Base-by-base conservation (phyloP, 2,329 filamentous ascomycete species). In the Cercospora berteroae region DNA sequence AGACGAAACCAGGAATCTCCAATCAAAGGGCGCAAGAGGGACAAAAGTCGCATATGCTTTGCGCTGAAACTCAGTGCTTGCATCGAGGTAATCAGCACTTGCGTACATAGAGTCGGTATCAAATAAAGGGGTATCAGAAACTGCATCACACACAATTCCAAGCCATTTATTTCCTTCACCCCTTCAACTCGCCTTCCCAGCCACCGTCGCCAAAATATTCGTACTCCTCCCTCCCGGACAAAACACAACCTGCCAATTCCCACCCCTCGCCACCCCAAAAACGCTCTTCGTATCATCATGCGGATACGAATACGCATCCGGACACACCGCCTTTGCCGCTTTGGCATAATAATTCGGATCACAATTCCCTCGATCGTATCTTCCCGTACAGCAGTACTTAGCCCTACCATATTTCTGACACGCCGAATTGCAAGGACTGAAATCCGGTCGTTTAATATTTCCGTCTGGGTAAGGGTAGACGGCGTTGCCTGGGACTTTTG, bases 381-480 rank as follows among this genome's bases (percentile, higher is more conserved):
- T 78, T 55, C 90, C 91, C 16, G 88, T 89, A 78, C 92, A 95
- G 81, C 92, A 96, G 77, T 94, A 91, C 72, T 84, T 79, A 25
- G 89, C 85, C 8, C 81, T 81, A 68, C 88, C 87, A 60, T 87
- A 89, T 71, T 89, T 89, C 10, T 90, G 86, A 75, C 92, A 95
- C 18, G 90, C 89, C 50, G 89, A 92, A 73, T 88, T 87, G 80
- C 92, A 95, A 2, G 92, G 92, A 65, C 91, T 87, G 79, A 94
- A 95, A 23, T 84, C 80, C 5, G 90, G 91, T 42, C 90, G 85
- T 69, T 88, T 79, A 44, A 94, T 87, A 66, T 87, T 85, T 80
- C 90, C 89, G 76, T 94, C 91, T 7, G 92, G 92, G 75, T 94
- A 94, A 1, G 91, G 89, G 74, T 93, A 94, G 20, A 94, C 84